Conservation (phyloP, 352 stramenopile species). For the Hyaloperonospora arabidopsidis region DNA sequence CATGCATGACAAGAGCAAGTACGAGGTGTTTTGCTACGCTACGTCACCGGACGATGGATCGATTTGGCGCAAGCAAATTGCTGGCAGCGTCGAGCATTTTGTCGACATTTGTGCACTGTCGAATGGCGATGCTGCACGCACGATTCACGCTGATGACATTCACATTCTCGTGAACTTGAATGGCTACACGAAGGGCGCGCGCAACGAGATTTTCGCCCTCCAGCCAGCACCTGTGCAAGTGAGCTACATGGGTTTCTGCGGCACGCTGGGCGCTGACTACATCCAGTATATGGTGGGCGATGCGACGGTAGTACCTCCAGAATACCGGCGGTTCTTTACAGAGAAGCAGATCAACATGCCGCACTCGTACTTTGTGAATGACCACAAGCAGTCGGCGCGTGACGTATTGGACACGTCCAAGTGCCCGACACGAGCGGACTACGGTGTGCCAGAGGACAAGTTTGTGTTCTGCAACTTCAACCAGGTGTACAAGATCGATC, state of each 20-base stretch:
- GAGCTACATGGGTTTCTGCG: conserved; percentile 87
- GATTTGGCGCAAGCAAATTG: conserved; percentile 76
- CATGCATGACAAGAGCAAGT: conserved; percentile 78
- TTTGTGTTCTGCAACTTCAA: conserved; percentile 96
- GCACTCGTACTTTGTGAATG: conserved; percentile 90
- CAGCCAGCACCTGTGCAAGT: conserved; percentile 86
- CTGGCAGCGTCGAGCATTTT: conserved; percentile 85
- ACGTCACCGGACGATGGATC: conserved; percentile 73
- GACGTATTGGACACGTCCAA: conserved; percentile 76
- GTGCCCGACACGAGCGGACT: conserved; percentile 72
- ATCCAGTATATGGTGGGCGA: conserved; percentile 92
- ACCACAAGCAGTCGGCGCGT: conserved; percentile 81
- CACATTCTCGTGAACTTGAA: conserved; percentile 91
- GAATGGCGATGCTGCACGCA: conserved; percentile 60
- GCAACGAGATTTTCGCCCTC: conserved; percentile 91
- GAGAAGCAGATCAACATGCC: conserved; percentile 90
- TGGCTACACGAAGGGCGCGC: conserved; percentile 89
- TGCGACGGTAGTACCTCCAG: conserved; percentile 55
- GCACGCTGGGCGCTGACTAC: conserved; percentile 87
- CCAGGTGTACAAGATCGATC: conserved; percentile 93
- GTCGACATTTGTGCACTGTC: conserved; percentile 61
- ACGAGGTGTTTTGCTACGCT: conserved; percentile 89
- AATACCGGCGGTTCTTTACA: conserved; percentile 63
- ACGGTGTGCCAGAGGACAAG: conserved; percentile 86
- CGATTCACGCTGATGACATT: conserved; percentile 82